These are phyloP conservation scores for Nosema granulosis DNA, from an alignment of 371 early-diverging fungal species.

Conservation along the genomic window DNA sequence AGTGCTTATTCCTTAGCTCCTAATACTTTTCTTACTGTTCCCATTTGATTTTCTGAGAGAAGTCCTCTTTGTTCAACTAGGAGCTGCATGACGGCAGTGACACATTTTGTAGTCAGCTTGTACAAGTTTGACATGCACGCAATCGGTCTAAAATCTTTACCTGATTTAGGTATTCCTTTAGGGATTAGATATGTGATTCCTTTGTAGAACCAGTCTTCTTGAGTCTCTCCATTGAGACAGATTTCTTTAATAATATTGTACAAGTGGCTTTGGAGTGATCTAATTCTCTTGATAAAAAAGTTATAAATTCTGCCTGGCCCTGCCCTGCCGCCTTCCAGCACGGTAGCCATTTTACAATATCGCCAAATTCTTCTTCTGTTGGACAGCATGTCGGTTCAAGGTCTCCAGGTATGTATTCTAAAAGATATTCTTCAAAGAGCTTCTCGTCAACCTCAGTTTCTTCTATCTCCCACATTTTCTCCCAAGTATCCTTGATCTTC, in stretches of 20 bases:
- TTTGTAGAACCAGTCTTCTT: slow-evolving; percentile 33
- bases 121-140: slow-evolving; percentile 25
- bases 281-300: background rate
- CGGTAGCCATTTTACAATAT: background rate
- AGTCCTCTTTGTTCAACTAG: slow-evolving; percentile 17
- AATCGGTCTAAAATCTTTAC: slow-evolving; percentile 36
- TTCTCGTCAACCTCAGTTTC: background rate
- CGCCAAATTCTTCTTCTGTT: background rate
- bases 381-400: background rate
- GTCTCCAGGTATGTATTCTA: background rate
- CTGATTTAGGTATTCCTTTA: slow-evolving; percentile 11
- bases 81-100: background rate
- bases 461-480: background rate
- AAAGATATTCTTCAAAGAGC: background rate
- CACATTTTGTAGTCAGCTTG: slow-evolving; percentile 21
- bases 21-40: slow-evolving; percentile 23
- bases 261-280: background rate
- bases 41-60: slow-evolving; percentile 34
- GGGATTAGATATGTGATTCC: slow-evolving; percentile 36
- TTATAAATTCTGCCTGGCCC: background rate
- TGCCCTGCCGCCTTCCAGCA: background rate
- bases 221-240: background rate
- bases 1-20: slow-evolving; percentile 39
- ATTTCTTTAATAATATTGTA: background rate
- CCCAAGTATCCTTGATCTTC: background rate